phyloP scores from a whole-genome alignment of 179 eudicot genomes.

The Spergularia azorica region DNA sequence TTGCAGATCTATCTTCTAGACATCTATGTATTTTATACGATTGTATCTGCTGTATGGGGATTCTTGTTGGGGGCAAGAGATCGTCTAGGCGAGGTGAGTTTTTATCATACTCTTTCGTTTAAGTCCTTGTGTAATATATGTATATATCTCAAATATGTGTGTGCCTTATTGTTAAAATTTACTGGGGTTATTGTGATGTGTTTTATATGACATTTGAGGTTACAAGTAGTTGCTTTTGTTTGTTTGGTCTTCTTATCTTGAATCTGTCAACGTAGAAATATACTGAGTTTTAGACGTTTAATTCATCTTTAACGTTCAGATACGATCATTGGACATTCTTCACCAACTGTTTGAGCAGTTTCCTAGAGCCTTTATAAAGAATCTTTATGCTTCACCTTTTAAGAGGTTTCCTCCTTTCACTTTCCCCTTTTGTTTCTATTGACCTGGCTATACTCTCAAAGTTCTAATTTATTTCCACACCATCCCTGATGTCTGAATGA shows the following conservation, averaged over 20 bases:
- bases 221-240: not conserved
- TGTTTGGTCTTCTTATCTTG: not conserved
- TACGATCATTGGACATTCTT: conserved; percentile 90
- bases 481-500: conserved; percentile 14
- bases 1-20: conserved; percentile 93
- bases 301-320: conserved; percentile 44
- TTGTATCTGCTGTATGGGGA: conserved; percentile 89
- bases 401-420: conserved; percentile 31
- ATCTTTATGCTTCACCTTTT: conserved; percentile 61
- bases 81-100: conserved; percentile 95
- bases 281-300: not conserved
- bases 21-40: conserved; percentile 74
- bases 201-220: not conserved
- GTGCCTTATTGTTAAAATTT: not conserved
- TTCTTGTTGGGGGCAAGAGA: conserved; percentile 97
- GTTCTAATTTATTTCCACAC: not conserved
- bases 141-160: not conserved
- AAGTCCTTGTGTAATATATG: not conserved
- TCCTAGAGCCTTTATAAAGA: conserved; percentile 84
- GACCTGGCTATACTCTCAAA: not conserved
- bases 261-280: not conserved
- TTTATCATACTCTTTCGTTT: not conserved
- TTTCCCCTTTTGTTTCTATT: not conserved
- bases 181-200: not conserved
- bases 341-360: conserved; percentile 93